Evolutionary conservation across 257 asterid species (phyloP).

Genomic region (Linderniella brevidens): DNA sequence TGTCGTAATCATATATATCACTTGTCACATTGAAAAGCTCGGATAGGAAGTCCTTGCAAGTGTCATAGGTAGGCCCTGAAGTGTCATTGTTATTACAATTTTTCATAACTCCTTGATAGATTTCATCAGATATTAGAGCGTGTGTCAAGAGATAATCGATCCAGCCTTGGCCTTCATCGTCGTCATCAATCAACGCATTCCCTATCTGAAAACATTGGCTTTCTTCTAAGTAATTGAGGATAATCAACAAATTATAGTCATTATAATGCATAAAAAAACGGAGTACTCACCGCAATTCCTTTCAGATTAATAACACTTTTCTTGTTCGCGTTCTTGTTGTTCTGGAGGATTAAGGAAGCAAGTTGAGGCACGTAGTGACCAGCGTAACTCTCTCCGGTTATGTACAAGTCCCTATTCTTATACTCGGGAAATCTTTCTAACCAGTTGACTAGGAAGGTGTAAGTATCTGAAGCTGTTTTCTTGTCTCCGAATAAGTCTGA

Average conservation of each 20-base stretch:
- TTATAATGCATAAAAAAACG: too few species aligned
- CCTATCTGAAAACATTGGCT: slow-evolving; percentile 51
- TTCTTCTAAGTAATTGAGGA: too few species aligned
- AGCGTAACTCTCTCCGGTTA: slow-evolving; percentile 52
- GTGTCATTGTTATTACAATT: slow-evolving; percentile 25
- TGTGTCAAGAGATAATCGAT: slow-evolving; percentile 31
- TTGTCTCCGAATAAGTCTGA: slow-evolving; percentile 32
- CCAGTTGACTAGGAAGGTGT: slow-evolving; percentile 37
- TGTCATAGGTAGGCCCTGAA: not conserved
- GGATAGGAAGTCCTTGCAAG: slow-evolving; percentile 7
- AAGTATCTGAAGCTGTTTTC: slow-evolving; percentile 25
- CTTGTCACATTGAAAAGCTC: slow-evolving; percentile 10
- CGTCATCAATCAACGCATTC: slow-evolving; percentile 25
- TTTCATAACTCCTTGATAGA: slow-evolving; percentile 15
- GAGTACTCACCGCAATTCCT: slow-evolving; percentile 37
- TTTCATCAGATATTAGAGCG: slow-evolving; percentile 38
- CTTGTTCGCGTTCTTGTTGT: slow-evolving; percentile 26
- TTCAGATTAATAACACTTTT: slow-evolving; percentile 28
- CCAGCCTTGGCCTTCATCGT: slow-evolving; percentile 10
- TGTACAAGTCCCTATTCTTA: slow-evolving; percentile 31
- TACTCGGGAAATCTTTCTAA: slow-evolving; percentile 49
- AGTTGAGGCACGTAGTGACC: slow-evolving; percentile 55
- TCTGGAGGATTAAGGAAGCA: slow-evolving; percentile 25
- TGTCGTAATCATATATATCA: slow-evolving; percentile 14
- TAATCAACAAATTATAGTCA: too few species aligned